Base-by-base conservation (phyloP, 202 grass and related monocot species). In the Dendrocalamus latiflorus region DNA sequence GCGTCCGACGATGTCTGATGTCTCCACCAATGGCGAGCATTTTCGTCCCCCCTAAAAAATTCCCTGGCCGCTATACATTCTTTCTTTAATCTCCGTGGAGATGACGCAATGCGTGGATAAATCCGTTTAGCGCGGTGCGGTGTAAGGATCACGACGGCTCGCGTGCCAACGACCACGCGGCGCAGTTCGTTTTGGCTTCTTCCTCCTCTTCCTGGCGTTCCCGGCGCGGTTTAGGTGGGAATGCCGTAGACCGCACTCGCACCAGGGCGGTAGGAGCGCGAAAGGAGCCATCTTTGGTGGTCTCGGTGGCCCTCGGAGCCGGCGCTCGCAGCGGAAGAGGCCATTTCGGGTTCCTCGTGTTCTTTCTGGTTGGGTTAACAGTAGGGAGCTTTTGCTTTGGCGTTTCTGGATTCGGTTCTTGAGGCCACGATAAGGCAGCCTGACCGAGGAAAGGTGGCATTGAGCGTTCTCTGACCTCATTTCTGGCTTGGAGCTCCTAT, bases 341-440 rank as follows among this genome's bases (percentile, higher is more conserved):
- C 56, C 56, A 44, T 70, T 45, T n/a, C 3, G 33, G 37, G 22
- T 5, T 17, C 36, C 43, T 37, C 17, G 20, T 1, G 33, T 22
- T 44, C 14, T 12, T 25, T n/a, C 30, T 18, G 6, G 6, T 9
- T 11, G 37, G 38, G 72, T 6, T 36, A 5, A 11, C 71, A 0
- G 26, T 67, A 9, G 8, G 3, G 3, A 45, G 59, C 36, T 59
- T 68, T 75, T 14, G 60, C 17, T 75, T 80, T 49, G 49, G 37
- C 62, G 20, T 80, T 86, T 37, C 77, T 37, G 33, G 20, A 49
- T 81, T 72, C 76, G 55, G 8, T 37, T 21, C 53, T 37, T 42
- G 21, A 12, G 37, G n/a, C 37, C 36, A 6, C 54, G 50, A 42
- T 25, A 25, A 26, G 10, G 16, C 15, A 16, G 10, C 9, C 45